Percentiles rank a stretch among this genome's conserved stretches.
Conservation (phyloP, 768 basidiomycete genomes). For the Sporobolomyces pararoseus region DNA sequence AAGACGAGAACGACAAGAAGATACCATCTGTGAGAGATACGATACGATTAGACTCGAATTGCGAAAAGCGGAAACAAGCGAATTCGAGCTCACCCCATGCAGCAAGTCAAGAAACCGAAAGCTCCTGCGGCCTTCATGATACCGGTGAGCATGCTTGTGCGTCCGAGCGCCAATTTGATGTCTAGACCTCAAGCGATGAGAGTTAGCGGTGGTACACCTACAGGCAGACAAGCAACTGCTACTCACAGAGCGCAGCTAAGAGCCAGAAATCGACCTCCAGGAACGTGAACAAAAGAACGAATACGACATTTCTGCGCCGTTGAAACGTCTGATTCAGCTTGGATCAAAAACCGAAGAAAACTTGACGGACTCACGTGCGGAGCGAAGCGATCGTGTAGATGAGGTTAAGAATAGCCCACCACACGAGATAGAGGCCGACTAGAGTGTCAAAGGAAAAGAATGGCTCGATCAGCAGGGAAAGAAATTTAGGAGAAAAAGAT, state of each 20-base stretch:
- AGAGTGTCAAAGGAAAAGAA: no score
- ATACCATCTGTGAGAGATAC: constrained; percentile 28
- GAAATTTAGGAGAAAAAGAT: not conserved
- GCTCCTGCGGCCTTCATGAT: constrained; percentile 43
- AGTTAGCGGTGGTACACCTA: no score
- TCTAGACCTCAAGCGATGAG: not conserved
- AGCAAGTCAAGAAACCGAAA: constrained; percentile 41
- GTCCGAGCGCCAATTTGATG: constrained; percentile 32
- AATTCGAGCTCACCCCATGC: constrained; percentile 25
- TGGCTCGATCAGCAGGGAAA: not conserved
- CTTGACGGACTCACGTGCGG: constrained; percentile 34
- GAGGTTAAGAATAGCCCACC: constrained; percentile 39
- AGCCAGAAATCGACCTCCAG: constrained; percentile 45
- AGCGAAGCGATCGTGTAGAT: constrained; percentile 42
- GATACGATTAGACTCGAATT: no score
- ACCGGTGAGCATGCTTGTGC: not conserved
- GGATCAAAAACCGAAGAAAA: no score
- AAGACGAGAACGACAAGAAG: constrained; percentile 39
- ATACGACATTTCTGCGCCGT: constrained; percentile 32
- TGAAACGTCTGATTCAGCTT: no score
- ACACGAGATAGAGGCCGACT: not conserved
- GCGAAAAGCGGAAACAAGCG: not conserved
- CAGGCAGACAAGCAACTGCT: no score
- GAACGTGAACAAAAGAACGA: constrained; percentile 37
- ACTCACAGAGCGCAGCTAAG: constrained; percentile 32